Evolutionary conservation across 768 basidiomycete genomes (phyloP).

Genomic region (Pholiota conissans): DNA sequence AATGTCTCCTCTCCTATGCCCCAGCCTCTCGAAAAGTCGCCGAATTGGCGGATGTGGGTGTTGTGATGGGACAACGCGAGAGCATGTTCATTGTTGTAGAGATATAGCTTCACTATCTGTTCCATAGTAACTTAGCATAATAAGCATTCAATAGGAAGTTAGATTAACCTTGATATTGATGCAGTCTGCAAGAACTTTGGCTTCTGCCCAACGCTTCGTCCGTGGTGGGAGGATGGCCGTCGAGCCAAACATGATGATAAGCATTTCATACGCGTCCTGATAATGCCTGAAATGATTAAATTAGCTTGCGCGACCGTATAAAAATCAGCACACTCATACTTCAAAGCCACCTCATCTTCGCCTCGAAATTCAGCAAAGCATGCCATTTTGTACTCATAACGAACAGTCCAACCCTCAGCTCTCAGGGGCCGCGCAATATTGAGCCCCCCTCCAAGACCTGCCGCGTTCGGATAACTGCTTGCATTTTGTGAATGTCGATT

Average conservation of each 20-base stretch:
- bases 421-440: constrained; percentile 61
- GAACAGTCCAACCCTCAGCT: constrained; percentile 90
- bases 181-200: constrained; percentile 94
- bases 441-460: constrained; percentile 38
- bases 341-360: constrained; percentile 89
- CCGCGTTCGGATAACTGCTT: constrained; percentile 50
- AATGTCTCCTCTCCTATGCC: constrained; percentile 96
- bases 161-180: constrained; percentile 79
- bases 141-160: neutral
- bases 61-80: constrained; percentile 83
- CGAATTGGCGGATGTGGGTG: constrained; percentile 81
- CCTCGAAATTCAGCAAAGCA: constrained; percentile 94
- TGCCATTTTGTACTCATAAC: constrained; percentile 98
- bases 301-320: neutral
- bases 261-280: constrained; percentile 85
- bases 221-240: constrained; percentile 84
- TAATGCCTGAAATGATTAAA: constrained; percentile 65
- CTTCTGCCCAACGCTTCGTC: constrained; percentile 98
- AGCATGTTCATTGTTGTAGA: constrained; percentile 87
- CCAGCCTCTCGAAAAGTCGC: constrained; percentile 88
- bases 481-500: constrained; percentile 70
- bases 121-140: neutral
- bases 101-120: constrained; percentile 86
- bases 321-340: constrained; percentile 44
- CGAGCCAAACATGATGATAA: constrained; percentile 88